Percentiles rank a stretch among this genome's conserved stretches.
These are phyloP conservation scores for Penicillium sp. DNA, from an alignment of 2,329 filamentous ascomycete genomes.

Conservation along the genomic window DNA sequence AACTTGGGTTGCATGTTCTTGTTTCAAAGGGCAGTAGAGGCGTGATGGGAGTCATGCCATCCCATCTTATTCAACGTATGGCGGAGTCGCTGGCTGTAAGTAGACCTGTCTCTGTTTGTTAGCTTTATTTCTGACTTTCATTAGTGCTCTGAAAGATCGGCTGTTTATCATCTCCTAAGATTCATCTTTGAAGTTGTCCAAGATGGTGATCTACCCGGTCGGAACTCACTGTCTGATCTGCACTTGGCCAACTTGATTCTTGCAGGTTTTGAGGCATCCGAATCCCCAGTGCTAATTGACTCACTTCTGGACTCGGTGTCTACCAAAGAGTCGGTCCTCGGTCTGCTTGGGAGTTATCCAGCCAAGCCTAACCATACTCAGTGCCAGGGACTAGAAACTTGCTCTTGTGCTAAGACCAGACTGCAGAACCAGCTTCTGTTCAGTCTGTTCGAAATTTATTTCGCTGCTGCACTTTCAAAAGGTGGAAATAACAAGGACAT, in stretches of 20 bases:
- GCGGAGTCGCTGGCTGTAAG: conserved; percentile 43
- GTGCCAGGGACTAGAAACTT: conserved; percentile 22
- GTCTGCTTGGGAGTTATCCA: conserved; percentile 24
- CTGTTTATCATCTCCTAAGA: conserved; percentile 22
- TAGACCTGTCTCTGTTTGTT: background rate
- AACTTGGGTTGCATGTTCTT: conserved; percentile 25
- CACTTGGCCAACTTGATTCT: conserved; percentile 27
- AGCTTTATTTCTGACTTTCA: background rate
- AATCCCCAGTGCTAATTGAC: conserved; percentile 8
- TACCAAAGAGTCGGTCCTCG: conserved; percentile 16
- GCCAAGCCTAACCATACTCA: conserved; percentile 7
- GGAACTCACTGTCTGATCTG: conserved; percentile 14
- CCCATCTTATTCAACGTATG: conserved; percentile 25
- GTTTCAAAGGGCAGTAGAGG: conserved; percentile 24
- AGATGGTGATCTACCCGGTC: background rate
- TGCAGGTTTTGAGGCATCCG: conserved; percentile 19
- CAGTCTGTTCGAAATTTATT: conserved; percentile 27
- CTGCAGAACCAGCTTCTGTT: conserved; percentile 28
- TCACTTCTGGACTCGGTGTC: conserved; percentile 10
- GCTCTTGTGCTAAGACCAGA: conserved; percentile 15
- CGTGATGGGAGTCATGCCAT: conserved; percentile 23
- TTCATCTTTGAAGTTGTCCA: conserved; percentile 25
- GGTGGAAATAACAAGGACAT: conserved; percentile 9
- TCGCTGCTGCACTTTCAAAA: conserved; percentile 13
- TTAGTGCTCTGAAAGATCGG: conserved; percentile 21